Evolutionary conservation across 805 yeast genomes (phyloP).

Genomic region (Sugiyamaella smithiae): DNA sequence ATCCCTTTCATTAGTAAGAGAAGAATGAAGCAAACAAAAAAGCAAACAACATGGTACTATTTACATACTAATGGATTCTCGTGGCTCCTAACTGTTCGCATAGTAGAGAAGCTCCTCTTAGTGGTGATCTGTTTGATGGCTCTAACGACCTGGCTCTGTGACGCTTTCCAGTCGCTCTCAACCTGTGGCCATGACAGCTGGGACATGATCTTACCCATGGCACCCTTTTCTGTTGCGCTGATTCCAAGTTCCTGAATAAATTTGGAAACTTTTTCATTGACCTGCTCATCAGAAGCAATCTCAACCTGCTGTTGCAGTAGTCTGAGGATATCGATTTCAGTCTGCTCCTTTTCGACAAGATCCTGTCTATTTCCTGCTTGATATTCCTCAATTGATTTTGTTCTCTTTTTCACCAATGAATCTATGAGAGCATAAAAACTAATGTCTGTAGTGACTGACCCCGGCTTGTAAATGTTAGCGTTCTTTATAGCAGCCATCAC

Average conservation of each 20-base stretch:
- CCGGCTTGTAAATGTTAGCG: slow-evolving; percentile 34
- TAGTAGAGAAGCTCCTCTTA: slow-evolving; percentile 29
- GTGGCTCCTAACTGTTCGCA: slow-evolving; percentile 32
- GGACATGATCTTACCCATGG: slow-evolving; percentile 26
- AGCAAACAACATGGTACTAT: background rate
- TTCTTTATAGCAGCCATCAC: slow-evolving; percentile 36
- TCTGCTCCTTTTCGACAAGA: slow-evolving; percentile 50
- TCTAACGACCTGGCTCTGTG: slow-evolving; percentile 29
- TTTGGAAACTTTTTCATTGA: slow-evolving; percentile 35
- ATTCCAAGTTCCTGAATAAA: slow-evolving; percentile 21
- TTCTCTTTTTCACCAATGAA: slow-evolving; percentile 40
- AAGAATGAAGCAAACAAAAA: slow-evolving; percentile 4
- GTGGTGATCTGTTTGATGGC: slow-evolving; percentile 24
- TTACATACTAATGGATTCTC: slow-evolving; percentile 55
- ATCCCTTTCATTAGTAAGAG: slow-evolving; percentile 38
- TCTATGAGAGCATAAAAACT: slow-evolving; percentile 42
- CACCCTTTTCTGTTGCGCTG: slow-evolving; percentile 17
- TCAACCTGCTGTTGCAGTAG: slow-evolving; percentile 42
- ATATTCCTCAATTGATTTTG: slow-evolving; percentile 50
- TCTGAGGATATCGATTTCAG: slow-evolving; percentile 45
- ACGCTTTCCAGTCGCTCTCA: slow-evolving; percentile 33
- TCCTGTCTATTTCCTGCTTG: slow-evolving; percentile 47
- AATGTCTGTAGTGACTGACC: slow-evolving; percentile 28
- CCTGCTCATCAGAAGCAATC: slow-evolving; percentile 47
- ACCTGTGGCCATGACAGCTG: slow-evolving; percentile 28